These are phyloP conservation scores for Xanthoconium stramineum DNA, from an alignment of 768 basidiomycete genomes.

Conservation along the genomic window DNA sequence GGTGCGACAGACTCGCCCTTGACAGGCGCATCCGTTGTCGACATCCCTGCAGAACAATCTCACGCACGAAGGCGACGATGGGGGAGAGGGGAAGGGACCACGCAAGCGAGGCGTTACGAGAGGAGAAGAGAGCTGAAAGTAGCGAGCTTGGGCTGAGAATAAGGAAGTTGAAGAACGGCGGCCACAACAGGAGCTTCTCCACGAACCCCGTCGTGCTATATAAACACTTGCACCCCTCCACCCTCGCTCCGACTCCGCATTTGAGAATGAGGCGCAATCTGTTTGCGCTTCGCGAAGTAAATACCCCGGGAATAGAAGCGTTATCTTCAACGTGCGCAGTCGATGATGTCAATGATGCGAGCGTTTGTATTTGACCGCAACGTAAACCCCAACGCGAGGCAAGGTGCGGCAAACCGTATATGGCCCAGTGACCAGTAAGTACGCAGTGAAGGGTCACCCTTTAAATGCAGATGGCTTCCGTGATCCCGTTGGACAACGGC, in stretches of 20 bases:
- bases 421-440: too few relatives aligned
- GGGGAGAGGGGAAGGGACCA: too few relatives aligned
- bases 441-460: not conserved
- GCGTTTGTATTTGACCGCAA: not conserved
- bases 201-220: constrained; percentile 16
- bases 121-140: not conserved
- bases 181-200: constrained; percentile 1
- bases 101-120: not conserved
- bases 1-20: not conserved
- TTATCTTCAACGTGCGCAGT: constrained; percentile 12
- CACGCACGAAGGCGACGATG: not conserved
- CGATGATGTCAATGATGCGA: not conserved
- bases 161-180: not conserved
- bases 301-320: constrained; percentile 13
- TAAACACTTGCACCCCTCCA: constrained; percentile 12
- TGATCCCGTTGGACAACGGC: too few relatives aligned
- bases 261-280: constrained; percentile 17
- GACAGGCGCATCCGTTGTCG: constrained; percentile 7
- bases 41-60: constrained; percentile 7
- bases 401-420: not conserved
- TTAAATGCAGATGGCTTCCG: not conserved
- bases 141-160: not conserved
- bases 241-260: constrained; percentile 24
- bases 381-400: constrained; percentile 1
- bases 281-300: constrained; percentile 11